These are phyloP conservation scores for Populus nigra DNA, from an alignment of 345 rosid species.

Conservation along the genomic window DNA sequence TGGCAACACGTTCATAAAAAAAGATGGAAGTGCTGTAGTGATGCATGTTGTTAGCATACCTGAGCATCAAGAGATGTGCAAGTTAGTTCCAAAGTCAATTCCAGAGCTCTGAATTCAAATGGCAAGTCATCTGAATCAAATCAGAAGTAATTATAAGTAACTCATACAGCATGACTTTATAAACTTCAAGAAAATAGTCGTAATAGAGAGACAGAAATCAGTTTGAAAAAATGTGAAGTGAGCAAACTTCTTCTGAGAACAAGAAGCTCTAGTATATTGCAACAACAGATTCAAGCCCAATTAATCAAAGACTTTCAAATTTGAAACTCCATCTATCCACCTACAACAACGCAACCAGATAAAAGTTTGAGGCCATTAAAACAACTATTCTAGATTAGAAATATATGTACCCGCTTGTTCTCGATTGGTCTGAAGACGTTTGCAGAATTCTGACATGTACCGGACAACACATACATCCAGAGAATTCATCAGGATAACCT, in stretches of 20 bases:
- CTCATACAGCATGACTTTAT: slow-evolving; percentile 4
- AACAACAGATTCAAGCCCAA: background rate
- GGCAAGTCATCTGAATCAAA: slow-evolving; percentile 86
- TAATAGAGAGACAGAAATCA: slow-evolving; percentile 3
- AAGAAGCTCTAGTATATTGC: background rate
- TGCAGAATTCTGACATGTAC: slow-evolving; percentile 77
- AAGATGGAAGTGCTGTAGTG: background rate
- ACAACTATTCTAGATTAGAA: background rate
- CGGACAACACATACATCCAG: slow-evolving; percentile 69
- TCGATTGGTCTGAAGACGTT: slow-evolving; percentile 65
- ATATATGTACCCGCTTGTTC: slow-evolving; percentile 54
- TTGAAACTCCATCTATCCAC: slow-evolving; percentile 1
- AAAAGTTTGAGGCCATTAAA: background rate
- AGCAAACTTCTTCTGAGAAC: background rate
- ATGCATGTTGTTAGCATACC: slow-evolving; percentile 42
- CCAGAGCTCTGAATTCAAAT: slow-evolving; percentile 90
- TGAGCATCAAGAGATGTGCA: slow-evolving; percentile 88
- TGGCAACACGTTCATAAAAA: background rate
- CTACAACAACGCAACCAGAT: background rate
- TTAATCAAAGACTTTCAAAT: background rate
- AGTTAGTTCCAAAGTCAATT: slow-evolving; percentile 83
- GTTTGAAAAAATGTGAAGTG: background rate
- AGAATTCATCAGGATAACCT: slow-evolving; percentile 88
- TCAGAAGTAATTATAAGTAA: slow-evolving; percentile 25
- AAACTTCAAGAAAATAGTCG: slow-evolving; percentile 4